Conservation (phyloP, 805 yeast genomes). For the Starmerella potacharoeniae region DNA sequence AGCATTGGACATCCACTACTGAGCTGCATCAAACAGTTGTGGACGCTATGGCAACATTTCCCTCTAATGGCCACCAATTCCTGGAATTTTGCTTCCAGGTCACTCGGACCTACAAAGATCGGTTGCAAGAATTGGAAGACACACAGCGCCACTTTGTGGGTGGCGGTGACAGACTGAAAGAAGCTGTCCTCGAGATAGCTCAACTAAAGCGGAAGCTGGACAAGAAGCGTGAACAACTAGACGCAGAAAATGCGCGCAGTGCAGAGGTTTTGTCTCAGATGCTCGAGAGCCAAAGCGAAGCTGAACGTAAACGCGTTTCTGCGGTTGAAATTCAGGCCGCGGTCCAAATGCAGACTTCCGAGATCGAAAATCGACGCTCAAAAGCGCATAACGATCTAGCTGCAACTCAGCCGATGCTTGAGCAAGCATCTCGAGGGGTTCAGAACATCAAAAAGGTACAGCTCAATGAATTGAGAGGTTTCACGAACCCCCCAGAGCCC, state of each 20-base stretch:
- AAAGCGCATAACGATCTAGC: slow-evolving; percentile 55
- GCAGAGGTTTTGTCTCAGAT: slow-evolving; percentile 58
- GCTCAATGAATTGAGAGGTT: slow-evolving; percentile 74
- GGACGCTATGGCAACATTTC: background rate
- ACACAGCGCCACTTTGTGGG: slow-evolving; percentile 58
- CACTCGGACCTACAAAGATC: slow-evolving; percentile 31
- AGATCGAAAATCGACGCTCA: slow-evolving; percentile 42
- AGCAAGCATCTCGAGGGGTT: slow-evolving; percentile 82
- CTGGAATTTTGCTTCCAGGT: slow-evolving; percentile 21
- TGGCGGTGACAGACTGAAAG: slow-evolving; percentile 67
- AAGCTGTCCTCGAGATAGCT: slow-evolving; percentile 63
- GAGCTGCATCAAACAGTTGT: slow-evolving; percentile 29
- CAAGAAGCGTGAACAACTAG: slow-evolving; percentile 40
- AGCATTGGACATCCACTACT: slow-evolving; percentile 14
- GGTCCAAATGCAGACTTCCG: slow-evolving; percentile 52
- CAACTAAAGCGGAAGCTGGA: slow-evolving; percentile 45
- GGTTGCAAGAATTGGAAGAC: slow-evolving; percentile 43
- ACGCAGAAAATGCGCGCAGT: slow-evolving; percentile 55
- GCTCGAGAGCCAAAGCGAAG: slow-evolving; percentile 78
- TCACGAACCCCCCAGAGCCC: slow-evolving; percentile 82
- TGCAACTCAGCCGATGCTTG: slow-evolving; percentile 70
- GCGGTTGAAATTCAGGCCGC: slow-evolving; percentile 65
- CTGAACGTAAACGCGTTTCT: slow-evolving; percentile 81
- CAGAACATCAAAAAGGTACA: slow-evolving; percentile 87
- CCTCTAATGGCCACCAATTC: slow-evolving; percentile 2